Conservation (phyloP, 2,329 filamentous ascomycete species). For the Teratosphaeria epicoccoides region DNA sequence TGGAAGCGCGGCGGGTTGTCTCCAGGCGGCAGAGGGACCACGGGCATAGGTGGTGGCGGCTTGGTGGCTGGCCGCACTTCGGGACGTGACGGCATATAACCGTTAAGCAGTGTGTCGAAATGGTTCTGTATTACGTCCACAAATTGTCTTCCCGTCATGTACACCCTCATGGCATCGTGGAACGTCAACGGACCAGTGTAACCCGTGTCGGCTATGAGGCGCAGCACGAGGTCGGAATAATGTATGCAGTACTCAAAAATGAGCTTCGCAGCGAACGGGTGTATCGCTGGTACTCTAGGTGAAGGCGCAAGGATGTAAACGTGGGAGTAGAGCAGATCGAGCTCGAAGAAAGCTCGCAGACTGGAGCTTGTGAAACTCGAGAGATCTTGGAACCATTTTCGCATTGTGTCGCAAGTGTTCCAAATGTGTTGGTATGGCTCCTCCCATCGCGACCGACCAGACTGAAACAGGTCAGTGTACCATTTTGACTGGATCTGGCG, state of each 20-base stretch:
- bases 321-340: slow-evolving; percentile 84
- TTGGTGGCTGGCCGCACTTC: slow-evolving; percentile 29
- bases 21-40: slow-evolving; percentile 19
- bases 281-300: slow-evolving; percentile 59
- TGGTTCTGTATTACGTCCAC: slow-evolving; percentile 46
- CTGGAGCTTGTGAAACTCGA: slow-evolving; percentile 53
- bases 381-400: slow-evolving; percentile 69
- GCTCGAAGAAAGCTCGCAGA: slow-evolving; percentile 67
- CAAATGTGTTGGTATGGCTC: slow-evolving; percentile 64
- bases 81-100: slow-evolving; percentile 30
- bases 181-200: slow-evolving; percentile 67
- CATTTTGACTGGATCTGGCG: slow-evolving; percentile 78
- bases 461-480: slow-evolving; percentile 83
- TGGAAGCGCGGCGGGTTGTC: slow-evolving; percentile 24
- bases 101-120: slow-evolving; percentile 35
- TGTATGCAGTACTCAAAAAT: slow-evolving; percentile 79
- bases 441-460: slow-evolving; percentile 55
- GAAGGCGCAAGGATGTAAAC: slow-evolving; percentile 81
- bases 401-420: slow-evolving; percentile 66
- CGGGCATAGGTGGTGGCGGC: slow-evolving; percentile 25
- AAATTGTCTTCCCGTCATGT: slow-evolving; percentile 54
- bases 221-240: slow-evolving; percentile 67
- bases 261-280: slow-evolving; percentile 61
- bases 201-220: slow-evolving; percentile 49
- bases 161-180: slow-evolving; percentile 75